phyloP scores from a whole-genome alignment of 2,329 filamentous ascomycete genomes.

The Colletotrichum nymphaeae region DNA sequence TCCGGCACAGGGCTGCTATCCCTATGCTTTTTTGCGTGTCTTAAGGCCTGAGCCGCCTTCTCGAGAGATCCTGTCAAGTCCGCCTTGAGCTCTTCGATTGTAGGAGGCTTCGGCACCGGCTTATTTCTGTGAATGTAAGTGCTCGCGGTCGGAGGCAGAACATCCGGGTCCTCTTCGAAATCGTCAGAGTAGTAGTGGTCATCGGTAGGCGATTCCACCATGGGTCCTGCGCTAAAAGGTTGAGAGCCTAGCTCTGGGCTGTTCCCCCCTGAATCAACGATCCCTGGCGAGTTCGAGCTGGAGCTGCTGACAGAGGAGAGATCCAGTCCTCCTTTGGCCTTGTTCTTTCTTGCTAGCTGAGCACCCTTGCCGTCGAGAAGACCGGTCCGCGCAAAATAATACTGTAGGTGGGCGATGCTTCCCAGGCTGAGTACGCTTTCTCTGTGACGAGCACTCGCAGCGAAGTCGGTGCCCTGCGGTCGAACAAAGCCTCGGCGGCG shows the following conservation, averaged over 20 bases:
- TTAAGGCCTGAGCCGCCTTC: constrained; percentile 75
- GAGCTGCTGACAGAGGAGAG: constrained; percentile 58
- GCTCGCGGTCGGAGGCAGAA: constrained; percentile 97
- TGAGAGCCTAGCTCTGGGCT: constrained; percentile 65
- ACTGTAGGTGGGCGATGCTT: constrained; percentile 96
- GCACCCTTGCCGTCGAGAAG: constrained; percentile 93
- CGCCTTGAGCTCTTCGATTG: constrained; percentile 79
- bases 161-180: constrained; percentile 76
- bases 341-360: constrained; percentile 80
- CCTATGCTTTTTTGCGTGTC: constrained; percentile 62
- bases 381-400: constrained; percentile 97
- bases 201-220: constrained; percentile 61
- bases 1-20: constrained; percentile 17
- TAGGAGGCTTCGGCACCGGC: constrained; percentile 84
- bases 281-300: constrained; percentile 48
- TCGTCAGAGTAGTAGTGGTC: constrained; percentile 66
- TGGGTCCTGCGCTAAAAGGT: constrained; percentile 48
- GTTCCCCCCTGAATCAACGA: constrained; percentile 62
- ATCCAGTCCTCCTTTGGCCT: constrained; percentile 69
- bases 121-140: constrained; percentile 91
- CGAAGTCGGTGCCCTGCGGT: constrained; percentile 88
- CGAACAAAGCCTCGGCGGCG: constrained; percentile 86
- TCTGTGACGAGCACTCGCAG: constrained; percentile 86
- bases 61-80: constrained; percentile 75
- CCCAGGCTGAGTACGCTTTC: constrained; percentile 97